Base-by-base conservation (phyloP, 2,329 filamentous ascomycete species). In the Domatiomyces catenatus region DNA sequence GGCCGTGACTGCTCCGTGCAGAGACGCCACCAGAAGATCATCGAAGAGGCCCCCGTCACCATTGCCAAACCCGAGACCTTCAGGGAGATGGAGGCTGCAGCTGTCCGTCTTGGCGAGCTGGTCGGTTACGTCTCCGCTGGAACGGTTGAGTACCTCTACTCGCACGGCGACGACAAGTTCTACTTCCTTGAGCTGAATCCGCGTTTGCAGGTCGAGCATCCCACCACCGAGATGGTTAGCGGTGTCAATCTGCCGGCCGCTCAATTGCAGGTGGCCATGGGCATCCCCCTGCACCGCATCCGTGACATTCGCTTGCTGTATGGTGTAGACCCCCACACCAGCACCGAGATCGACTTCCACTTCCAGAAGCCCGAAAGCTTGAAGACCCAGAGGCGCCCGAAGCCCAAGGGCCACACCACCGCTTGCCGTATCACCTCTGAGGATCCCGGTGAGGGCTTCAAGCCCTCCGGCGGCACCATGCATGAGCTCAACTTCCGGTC, bases 101-200 rank as follows among this genome's bases (percentile, higher is more conserved):
- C 92, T 46, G 92, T 98, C 46, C 86, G 92, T 60, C 80, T 98
- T 36, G 92, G 92, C 62, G 84, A 80, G 66, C 80, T 98, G 42
- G 92, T 98, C 65, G 92, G 92, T 61, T 98, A 98, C 72, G 93
- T 98, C 61, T 98, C 92, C 12, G 92, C 92, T 19, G 92, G 92
- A 76, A 98, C 92, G 28, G 93, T 98, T 54, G 92, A 98, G 72
- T 98, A 98, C 69, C 80, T 98, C 47, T 98, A 98, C 76, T 98
- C 92, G 43, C 88, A 98, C 69, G 75, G 87, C 17, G 92, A 98
- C 60, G 88, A 96, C 76, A 92, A 94, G 71, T 98, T 98, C 75
- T 98, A 96, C 78, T 98, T 98, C 75, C 75, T 98, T 58, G 92
- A 98, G 72, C 73, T 98, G 64, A 98, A 98, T 75, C 92, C 92